Percentiles rank a stretch among this genome's conserved stretches.
phyloP scores from a whole-genome alignment of 345 rosid species.

The Pugionium cornutum region DNA sequence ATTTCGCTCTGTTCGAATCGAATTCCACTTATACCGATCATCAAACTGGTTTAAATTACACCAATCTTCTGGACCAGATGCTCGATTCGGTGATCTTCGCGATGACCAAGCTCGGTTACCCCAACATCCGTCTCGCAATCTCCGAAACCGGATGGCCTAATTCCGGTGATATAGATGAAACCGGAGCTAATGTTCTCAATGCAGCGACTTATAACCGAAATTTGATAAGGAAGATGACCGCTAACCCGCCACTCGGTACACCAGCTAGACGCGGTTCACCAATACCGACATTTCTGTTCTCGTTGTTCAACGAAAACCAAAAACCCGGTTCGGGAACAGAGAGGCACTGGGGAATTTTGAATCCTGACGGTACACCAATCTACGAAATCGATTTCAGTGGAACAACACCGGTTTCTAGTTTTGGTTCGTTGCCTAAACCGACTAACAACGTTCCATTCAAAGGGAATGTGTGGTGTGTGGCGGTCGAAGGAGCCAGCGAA shows the following conservation, averaged over 20 bases:
- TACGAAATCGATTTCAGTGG: constrained; percentile 67
- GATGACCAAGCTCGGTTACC: constrained; percentile 63
- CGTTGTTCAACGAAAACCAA: constrained; percentile 44
- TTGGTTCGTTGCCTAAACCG: constrained; percentile 48
- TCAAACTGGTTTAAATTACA: constrained; percentile 50
- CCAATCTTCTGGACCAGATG: constrained; percentile 80
- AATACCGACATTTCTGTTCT: constrained; percentile 53
- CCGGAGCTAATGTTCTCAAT: constrained; percentile 64
- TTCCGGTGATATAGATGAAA: constrained; percentile 63
- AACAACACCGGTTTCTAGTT: constrained; percentile 32
- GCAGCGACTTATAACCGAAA: constrained; percentile 82
- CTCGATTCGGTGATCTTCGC: constrained; percentile 65
- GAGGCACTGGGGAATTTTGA: constrained; percentile 75
- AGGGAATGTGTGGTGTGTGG: constrained; percentile 74
- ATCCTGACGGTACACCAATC: constrained; percentile 46
- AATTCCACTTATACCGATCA: constrained; percentile 57
- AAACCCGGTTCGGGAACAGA: constrained; percentile 74
- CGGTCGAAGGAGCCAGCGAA: constrained; percentile 40
- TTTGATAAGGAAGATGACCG: constrained; percentile 51
- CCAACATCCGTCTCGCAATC: constrained; percentile 47
- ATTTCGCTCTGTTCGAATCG: constrained; percentile 54
- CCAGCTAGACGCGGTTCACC: constrained; percentile 64
- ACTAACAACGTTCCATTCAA: constrained; percentile 51
- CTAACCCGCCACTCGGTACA: constrained; percentile 57
- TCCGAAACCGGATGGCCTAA: constrained; percentile 65